These are phyloP conservation scores for Echeveria elegans DNA, from an alignment of 164 flowering plant genomes.

Conservation along the genomic window DNA sequence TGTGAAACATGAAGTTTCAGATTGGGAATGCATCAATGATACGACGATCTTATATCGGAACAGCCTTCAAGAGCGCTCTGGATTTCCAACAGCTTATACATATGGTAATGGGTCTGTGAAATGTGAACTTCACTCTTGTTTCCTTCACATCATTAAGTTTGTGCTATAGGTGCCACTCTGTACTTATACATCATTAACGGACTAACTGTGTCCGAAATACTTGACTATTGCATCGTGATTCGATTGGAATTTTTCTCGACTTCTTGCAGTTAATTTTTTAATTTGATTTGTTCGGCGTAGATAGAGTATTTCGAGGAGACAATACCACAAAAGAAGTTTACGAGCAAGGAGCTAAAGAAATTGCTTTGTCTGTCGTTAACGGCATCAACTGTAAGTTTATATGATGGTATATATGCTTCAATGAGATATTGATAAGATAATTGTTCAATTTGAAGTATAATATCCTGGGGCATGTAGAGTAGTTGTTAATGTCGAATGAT, in stretches of 20 bases:
- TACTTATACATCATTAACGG: not conserved
- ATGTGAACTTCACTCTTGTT: too few relatives aligned
- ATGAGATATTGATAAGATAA: not conserved
- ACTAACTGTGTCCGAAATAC: not conserved
- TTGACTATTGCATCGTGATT: not conserved
- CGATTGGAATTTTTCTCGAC: not conserved
- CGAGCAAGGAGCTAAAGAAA: conserved; percentile 54
- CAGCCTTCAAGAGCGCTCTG: conserved; percentile 80
- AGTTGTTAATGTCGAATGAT: not conserved
- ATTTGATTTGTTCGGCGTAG: conserved; percentile 19
- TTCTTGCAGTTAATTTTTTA: not conserved
- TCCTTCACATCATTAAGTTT: not conserved
- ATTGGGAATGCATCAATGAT: conserved; percentile 98
- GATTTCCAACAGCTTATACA: conserved; percentile 71
- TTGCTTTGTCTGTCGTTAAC: conserved; percentile 57
- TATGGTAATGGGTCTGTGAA: conserved; percentile 49
- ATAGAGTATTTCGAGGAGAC: conserved; percentile 50
- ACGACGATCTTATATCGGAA: conserved; percentile 74
- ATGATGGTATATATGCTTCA: not conserved
- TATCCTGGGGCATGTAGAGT: not conserved
- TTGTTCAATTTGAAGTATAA: not conserved
- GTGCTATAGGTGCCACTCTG: not conserved
- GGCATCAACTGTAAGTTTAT: conserved; percentile 61
- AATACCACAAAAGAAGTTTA: conserved; percentile 50
- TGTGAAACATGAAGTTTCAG: conserved; percentile 62